A percentile compares a stretch with the other conserved stretches of the same genome.
These are phyloP conservation scores for Cercospora nicotianae DNA, from an alignment of 2,329 filamentous ascomycete species.

Conservation along the genomic window DNA sequence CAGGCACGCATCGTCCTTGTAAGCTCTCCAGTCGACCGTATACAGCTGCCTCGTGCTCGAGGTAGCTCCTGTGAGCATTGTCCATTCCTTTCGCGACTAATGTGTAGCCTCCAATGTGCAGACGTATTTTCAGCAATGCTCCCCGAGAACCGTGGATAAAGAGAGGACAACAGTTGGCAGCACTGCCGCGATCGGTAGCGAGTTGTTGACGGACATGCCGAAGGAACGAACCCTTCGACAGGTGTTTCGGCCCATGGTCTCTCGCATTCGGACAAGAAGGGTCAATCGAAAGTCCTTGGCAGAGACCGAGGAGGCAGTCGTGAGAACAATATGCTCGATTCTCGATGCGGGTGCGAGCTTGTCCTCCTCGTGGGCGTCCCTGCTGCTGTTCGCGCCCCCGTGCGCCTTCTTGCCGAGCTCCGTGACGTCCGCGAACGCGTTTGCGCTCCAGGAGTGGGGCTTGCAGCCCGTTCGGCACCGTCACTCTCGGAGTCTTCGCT, in stretches of 20 bases:
- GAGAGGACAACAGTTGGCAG: neutral
- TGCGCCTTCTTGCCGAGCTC: neutral
- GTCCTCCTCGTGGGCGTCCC: neutral
- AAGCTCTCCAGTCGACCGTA: no score
- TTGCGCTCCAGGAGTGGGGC: no score
- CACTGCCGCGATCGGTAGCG: neutral
- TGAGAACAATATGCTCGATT: neutral
- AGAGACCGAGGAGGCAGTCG: neutral
- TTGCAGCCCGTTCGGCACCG: no score
- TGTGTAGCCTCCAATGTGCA: no score
- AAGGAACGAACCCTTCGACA: neutral
- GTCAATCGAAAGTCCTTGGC: neutral
- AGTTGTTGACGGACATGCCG: neutral
- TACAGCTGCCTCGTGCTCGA: no score
- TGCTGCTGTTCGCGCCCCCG: neutral
- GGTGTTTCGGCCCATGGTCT: neutral
- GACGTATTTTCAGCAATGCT: no score
- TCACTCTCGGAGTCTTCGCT: no score
- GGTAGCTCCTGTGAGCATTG: slow-evolving; percentile 1
- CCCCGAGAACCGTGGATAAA: no score
- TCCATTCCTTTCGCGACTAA: no score
- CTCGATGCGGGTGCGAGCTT: neutral
- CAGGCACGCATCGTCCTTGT: no score
- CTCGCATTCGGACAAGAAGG: neutral
- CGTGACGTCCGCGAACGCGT: neutral